Conservation (phyloP, 768 basidiomycete genomes). For the Neoboletus brunneissimus region DNA sequence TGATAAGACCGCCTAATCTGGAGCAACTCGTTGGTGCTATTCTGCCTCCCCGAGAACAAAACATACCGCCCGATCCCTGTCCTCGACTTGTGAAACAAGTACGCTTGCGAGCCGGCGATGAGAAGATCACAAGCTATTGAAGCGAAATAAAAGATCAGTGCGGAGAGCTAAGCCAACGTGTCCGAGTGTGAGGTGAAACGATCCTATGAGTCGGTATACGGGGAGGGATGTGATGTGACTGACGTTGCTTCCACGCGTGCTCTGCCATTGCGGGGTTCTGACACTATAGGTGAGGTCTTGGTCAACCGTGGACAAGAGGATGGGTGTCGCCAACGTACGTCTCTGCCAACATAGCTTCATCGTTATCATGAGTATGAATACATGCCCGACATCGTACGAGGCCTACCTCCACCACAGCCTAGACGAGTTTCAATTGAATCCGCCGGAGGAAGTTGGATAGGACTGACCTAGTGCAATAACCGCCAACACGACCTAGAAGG, state of each 20-base stretch:
- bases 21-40: not conserved
- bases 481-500: conserved; percentile 25
- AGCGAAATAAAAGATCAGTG: conserved; percentile 32
- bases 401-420: conserved; percentile 32
- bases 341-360: conserved; percentile 31
- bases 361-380: conserved; percentile 2
- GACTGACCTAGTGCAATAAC: conserved; percentile 28
- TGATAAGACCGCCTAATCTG: conserved; percentile 34
- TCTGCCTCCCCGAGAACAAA: not conserved
- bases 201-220: not conserved
- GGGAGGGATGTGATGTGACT: not conserved
- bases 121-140: conserved; percentile 34
- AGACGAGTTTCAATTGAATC: not conserved
- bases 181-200: not conserved
- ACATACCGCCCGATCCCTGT: conserved; percentile 29
- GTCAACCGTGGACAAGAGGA: not conserved
- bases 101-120: conserved; percentile 34
- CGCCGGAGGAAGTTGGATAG: not conserved
- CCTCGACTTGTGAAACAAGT: conserved; percentile 33
- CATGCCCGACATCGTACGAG: not conserved
- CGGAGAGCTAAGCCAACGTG: conserved; percentile 23
- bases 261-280: conserved; percentile 33
- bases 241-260: conserved; percentile 32
- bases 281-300: conserved; percentile 11
- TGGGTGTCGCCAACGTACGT: conserved; percentile 19